Evolutionary conservation across 2,329 filamentous ascomycete genomes (phyloP).

Genomic region (Colletotrichum karsti): DNA sequence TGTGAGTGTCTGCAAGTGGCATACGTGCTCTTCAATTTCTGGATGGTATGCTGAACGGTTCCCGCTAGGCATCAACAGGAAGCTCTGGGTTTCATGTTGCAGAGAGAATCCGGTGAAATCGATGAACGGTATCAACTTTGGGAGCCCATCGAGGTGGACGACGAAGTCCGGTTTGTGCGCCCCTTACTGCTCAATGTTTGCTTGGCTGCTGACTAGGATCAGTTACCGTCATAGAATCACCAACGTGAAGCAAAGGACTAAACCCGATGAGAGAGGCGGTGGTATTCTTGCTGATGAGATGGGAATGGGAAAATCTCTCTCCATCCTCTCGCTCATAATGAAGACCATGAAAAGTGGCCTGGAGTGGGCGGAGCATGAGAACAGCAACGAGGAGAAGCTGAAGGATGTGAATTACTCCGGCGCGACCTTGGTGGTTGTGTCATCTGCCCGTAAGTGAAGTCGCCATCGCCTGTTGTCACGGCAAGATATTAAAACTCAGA

Average conservation of each 20-base stretch:
- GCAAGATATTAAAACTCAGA: no score
- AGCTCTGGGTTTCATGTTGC: slow-evolving; percentile 46
- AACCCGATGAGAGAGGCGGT: slow-evolving; percentile 43
- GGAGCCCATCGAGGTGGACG: slow-evolving; percentile 35
- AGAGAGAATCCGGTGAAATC: slow-evolving; percentile 46
- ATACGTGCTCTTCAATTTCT: no score
- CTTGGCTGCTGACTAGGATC: neutral
- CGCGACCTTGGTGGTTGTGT: slow-evolving; percentile 54
- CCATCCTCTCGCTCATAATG: slow-evolving; percentile 57
- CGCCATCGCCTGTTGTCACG: neutral
- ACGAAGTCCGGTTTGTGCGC: slow-evolving; percentile 34
- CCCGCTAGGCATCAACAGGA: slow-evolving; percentile 49
- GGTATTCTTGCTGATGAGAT: slow-evolving; percentile 69
- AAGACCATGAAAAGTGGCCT: slow-evolving; percentile 46
- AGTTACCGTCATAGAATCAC: slow-evolving; percentile 51
- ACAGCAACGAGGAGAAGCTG: slow-evolving; percentile 24
- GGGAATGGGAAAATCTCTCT: slow-evolving; percentile 67
- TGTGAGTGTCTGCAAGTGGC: slow-evolving; percentile 29
- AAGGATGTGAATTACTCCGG: slow-evolving; percentile 36
- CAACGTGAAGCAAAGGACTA: slow-evolving; percentile 37
- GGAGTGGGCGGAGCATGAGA: slow-evolving; percentile 40
- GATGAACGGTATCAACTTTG: slow-evolving; percentile 40
- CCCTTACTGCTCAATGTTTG: rapidly evolving
- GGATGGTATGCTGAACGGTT: no score
- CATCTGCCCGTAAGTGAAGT: slow-evolving; percentile 47